phyloP scores from a whole-genome alignment of 441 rosid species.

The Populus hybrid region DNA sequence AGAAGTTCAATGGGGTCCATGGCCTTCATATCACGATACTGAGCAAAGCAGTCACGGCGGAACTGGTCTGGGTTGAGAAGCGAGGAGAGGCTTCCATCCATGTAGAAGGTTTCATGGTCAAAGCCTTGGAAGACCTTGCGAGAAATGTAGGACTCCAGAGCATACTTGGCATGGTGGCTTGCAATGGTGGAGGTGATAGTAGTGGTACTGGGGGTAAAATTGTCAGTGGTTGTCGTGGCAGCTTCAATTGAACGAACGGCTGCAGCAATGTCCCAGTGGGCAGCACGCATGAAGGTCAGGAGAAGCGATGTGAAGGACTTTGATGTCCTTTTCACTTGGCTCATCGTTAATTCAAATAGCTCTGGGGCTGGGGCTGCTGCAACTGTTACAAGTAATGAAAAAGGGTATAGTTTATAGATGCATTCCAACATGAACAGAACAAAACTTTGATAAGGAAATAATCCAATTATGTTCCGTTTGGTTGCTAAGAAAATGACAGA shows the following conservation, averaged over 20 bases:
- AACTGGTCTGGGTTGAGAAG: slow-evolving; percentile 81
- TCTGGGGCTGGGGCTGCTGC: slow-evolving; percentile 67
- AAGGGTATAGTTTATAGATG: background rate
- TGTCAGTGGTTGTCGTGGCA: slow-evolving; percentile 47
- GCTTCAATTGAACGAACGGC: slow-evolving; percentile 94
- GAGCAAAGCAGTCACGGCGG: slow-evolving; percentile 82
- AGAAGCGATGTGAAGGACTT: slow-evolving; percentile 79
- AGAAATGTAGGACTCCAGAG: slow-evolving; percentile 70
- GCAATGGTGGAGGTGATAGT: slow-evolving; percentile 42
- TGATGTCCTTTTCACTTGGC: slow-evolving; percentile 68
- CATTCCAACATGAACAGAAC: background rate
- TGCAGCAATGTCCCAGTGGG: slow-evolving; percentile 92
- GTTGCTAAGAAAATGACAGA: background rate
- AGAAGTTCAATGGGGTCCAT: slow-evolving; percentile 95
- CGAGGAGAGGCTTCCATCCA: slow-evolving; percentile 92
- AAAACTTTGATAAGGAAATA: background rate
- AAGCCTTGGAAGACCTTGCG: slow-evolving; percentile 80
- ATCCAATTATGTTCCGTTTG: background rate
- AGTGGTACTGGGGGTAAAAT: slow-evolving; percentile 20
- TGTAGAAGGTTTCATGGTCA: slow-evolving; percentile 92
- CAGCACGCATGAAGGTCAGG: slow-evolving; percentile 78
- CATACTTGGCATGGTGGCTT: slow-evolving; percentile 76
- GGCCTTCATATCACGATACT: slow-evolving; percentile 86
- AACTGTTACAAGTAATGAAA: slow-evolving; percentile 33
- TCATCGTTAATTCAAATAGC: slow-evolving; percentile 68